Evolutionary conservation across 805 yeast genomes (phyloP), one percentile per base, ranked within the genome.

Genomic region (Lachancea quebecensis): DNA sequence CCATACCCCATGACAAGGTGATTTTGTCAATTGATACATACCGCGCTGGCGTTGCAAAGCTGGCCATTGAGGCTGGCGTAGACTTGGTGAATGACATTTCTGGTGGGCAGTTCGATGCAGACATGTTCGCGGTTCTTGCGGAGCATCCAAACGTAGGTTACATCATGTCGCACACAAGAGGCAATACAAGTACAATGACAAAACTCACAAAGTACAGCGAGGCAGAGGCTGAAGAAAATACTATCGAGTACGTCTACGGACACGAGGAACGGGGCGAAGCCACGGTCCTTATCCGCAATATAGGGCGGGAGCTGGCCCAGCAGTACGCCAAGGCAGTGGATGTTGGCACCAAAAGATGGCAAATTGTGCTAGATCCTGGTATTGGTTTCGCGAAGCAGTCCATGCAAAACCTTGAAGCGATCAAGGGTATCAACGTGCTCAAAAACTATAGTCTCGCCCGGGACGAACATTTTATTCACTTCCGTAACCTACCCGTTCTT

Each of bases 11-110:
- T 60, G 70, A 42, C 0, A 58, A 67, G 15, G 68, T 78, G 0
- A 56, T 85, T 2, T 67, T 93, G 21, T 86, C 96, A 11, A 71
- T 93, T n/a, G 99, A 93, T 61, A 90, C 99, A 0, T 93, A 82
- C 60, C 71, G 95, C 34, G 66, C 89, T 0, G 55, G 58, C 1
- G 95, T 93, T 10, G 98, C 98, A 0, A 69, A 69, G 41, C 75
- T 71, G 36, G 77, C 88, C 0, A 69, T 93, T 17, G 57, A 60
- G 11, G 81, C 79, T 1, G 99, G 98, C 4, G 96, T 95, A 0
- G 90, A 90, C 61, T 85, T 93, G 28, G 80, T 93, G 57, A 93
- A 93, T 65, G 99, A 93, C 61, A 81, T 93, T 5, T 81, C 90
- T 39, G 86, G 85, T 57, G 97, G 97, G 0, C 55, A 67, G 2